phyloP scores from a whole-genome alignment of 805 yeast genomes.

The Vanderwaltozyma tropicalis region DNA sequence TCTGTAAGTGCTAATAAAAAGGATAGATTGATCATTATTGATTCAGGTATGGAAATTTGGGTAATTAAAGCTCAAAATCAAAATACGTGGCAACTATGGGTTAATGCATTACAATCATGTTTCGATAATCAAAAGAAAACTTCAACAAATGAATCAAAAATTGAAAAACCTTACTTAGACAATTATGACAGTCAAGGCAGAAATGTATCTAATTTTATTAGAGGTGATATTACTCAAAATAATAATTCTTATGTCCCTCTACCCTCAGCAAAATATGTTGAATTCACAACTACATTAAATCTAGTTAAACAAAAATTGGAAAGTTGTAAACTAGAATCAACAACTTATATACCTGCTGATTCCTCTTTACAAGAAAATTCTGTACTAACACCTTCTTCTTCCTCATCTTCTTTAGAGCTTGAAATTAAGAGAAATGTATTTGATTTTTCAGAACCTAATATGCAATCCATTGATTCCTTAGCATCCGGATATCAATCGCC shows the following conservation, averaged over 20 bases:
- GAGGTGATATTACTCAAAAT: no score
- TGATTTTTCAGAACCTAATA: neutral
- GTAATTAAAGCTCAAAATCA: constrained; percentile 57
- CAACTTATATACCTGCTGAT: constrained; percentile 9
- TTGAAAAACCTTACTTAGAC: neutral
- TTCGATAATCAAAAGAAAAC: constrained; percentile 9
- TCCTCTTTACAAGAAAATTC: neutral
- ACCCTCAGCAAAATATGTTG: constrained; percentile 13
- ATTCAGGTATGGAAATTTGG: constrained; percentile 96
- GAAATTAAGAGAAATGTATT: constrained; percentile 2
- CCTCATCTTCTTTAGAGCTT: constrained; percentile 8
- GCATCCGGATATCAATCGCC: neutral
- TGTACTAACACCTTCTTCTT: constrained; percentile 7
- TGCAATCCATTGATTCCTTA: constrained; percentile 1
- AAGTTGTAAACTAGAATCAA: constrained; percentile 20
- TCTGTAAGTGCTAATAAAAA: constrained; percentile 71
- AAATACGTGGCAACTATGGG: constrained; percentile 73
- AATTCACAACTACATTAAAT: constrained; percentile 12
- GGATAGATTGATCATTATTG: constrained; percentile 63
- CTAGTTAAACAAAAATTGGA: constrained; percentile 22
- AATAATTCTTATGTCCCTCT: constrained; percentile 8
- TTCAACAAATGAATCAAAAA: neutral
- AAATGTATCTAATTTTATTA: no score
- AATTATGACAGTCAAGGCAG: neutral
- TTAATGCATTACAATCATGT: constrained; percentile 54